A percentile compares a stretch with the other conserved stretches of the same genome.
Evolutionary conservation across 1,284 basidiomycete species (phyloP).

Genomic region (Sporisorium scitamineum): DNA sequence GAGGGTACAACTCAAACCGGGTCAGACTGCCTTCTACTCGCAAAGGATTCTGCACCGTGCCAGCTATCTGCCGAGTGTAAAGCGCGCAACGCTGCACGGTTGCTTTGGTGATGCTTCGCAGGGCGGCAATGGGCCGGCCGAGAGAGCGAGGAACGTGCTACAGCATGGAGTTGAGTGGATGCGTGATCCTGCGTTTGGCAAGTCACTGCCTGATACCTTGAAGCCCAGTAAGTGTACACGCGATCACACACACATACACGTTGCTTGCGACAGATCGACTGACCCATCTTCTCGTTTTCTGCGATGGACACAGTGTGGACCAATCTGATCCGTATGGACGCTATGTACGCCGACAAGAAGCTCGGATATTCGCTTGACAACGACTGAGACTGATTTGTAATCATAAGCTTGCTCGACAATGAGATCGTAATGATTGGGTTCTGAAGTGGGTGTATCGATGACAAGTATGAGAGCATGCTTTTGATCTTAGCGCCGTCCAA

Average conservation of each 20-base stretch:
- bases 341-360: conserved; percentile 70
- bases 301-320: conserved; percentile 72
- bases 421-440: not conserved
- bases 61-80: conserved; percentile 74
- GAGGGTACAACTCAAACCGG: conserved; percentile 75
- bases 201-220: conserved; percentile 73
- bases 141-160: conserved; percentile 79
- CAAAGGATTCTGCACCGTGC: conserved; percentile 83
- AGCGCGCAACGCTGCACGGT: conserved; percentile 80
- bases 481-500: not conserved
- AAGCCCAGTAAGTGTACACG: conserved; percentile 70
- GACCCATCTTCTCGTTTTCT: not conserved
- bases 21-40: conserved; percentile 85
- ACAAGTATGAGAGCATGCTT: not conserved
- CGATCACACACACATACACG: not conserved
- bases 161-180: conserved; percentile 82
- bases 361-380: conserved; percentile 57
- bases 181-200: conserved; percentile 75
- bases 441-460: not conserved
- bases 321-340: conserved; percentile 75
- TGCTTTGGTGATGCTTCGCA: conserved; percentile 73
- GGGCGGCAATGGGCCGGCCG: conserved; percentile 38
- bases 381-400: conserved; percentile 3
- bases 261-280: not conserved
- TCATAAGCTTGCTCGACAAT: not conserved